These are phyloP conservation scores for Grosmannia clavigera DNA, from an alignment of 2,329 filamentous ascomycete species.

Conservation along the genomic window DNA sequence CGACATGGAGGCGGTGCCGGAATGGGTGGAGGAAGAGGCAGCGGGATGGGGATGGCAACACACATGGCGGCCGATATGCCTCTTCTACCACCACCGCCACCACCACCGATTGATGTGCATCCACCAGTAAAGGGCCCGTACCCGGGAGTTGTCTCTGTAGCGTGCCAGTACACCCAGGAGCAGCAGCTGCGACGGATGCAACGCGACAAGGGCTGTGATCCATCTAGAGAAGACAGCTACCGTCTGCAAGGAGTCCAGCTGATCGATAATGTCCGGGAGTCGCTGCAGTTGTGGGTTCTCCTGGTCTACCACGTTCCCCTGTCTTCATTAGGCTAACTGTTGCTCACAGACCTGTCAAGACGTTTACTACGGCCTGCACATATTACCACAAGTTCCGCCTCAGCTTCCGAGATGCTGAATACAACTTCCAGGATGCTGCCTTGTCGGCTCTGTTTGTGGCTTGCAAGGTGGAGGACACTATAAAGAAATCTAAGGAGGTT, in stretches of 20 bases:
- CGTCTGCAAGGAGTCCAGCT: slow-evolving; percentile 78
- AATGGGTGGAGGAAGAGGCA: neutral
- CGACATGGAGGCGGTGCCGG: slow-evolving; percentile 5
- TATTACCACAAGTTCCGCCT: slow-evolving; percentile 94
- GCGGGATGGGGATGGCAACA: neutral
- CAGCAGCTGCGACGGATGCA: slow-evolving; percentile 66
- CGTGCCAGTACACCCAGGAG: slow-evolving; percentile 68
- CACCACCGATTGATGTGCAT: slow-evolving; percentile 4
- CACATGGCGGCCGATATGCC: neutral
- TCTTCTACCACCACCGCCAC: neutral
- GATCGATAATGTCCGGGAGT: slow-evolving; percentile 73
- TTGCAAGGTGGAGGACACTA: slow-evolving; percentile 94
- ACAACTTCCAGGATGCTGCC: slow-evolving; percentile 76
- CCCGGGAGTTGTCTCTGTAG: slow-evolving; percentile 35
- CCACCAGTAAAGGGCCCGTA: slow-evolving; percentile 11
- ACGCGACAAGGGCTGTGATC: slow-evolving; percentile 55
- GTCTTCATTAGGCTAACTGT: neutral
- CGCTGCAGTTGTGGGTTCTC: slow-evolving; percentile 60
- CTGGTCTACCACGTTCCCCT: neutral
- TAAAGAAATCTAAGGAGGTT: slow-evolving; percentile 93
- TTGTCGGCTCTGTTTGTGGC: slow-evolving; percentile 81
- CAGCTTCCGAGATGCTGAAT: slow-evolving; percentile 72
- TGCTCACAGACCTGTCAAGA: slow-evolving; percentile 60
- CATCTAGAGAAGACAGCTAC: slow-evolving; percentile 66
- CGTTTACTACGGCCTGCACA: slow-evolving; percentile 79